phyloP scores from a whole-genome alignment of 2,329 filamentous ascomycete species.

The Penicillium sp. region DNA sequence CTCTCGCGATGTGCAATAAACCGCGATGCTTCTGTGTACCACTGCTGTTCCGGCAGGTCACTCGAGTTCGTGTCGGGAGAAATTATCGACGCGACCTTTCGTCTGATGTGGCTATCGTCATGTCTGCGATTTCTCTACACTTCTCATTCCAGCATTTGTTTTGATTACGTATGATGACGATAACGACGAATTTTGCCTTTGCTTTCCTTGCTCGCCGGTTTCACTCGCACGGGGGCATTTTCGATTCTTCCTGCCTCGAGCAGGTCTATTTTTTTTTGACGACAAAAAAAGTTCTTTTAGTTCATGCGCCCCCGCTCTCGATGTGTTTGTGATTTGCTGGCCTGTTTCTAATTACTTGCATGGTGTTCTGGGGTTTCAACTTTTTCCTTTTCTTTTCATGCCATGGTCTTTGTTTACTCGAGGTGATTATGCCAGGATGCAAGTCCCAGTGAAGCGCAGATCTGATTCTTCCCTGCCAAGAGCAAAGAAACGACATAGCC shows the following conservation, averaged over 20 bases:
- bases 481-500: conserved; percentile 4
- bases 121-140: conserved; percentile 7
- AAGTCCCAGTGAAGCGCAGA: conserved; percentile 9
- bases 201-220: conserved; percentile 9
- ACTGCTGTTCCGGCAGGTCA: not conserved
- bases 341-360: conserved; percentile 18
- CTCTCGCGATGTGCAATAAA: conserved; percentile 39
- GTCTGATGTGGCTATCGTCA: conserved; percentile 11
- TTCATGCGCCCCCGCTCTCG: conserved; percentile 17
- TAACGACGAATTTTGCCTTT: conserved; percentile 15
- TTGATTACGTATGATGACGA: conserved; percentile 23
- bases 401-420: conserved; percentile 11
- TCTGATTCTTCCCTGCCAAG: conserved; percentile 9
- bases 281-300: conserved; percentile 25
- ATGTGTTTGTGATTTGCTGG: conserved; percentile 13
- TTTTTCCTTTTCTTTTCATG: conserved; percentile 13
- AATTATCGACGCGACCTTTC: conserved; percentile 19
- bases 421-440: conserved; percentile 7
- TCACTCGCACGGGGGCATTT: conserved; percentile 20
- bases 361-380: conserved; percentile 24
- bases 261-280: conserved; percentile 14
- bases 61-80: conserved; percentile 10
- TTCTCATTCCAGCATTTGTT: conserved; percentile 7
- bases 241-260: conserved; percentile 21
- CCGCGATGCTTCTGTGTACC: conserved; percentile 22